Base-by-base conservation (phyloP, 352 stramenopile genomes). In the Phytopythium vexans region DNA sequence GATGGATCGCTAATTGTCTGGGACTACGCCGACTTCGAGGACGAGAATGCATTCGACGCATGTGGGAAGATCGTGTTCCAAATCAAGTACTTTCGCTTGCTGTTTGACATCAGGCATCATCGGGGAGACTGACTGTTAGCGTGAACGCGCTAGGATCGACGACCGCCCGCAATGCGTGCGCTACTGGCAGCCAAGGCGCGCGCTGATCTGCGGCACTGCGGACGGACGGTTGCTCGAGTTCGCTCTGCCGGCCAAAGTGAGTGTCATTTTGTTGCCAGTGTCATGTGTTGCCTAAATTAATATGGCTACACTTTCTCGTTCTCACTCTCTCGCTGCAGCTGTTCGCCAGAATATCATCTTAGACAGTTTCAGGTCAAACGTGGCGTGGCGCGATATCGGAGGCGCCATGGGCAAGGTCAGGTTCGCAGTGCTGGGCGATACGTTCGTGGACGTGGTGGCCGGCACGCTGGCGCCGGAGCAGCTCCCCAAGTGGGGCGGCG, bases 401-500 rank as follows among this genome's bases (percentile, higher is more conserved):
- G 21, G 16, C 1, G 12, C 10, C 9, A 52, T 52, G 46, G 7
- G 27, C 0, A 63, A 58, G 62, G 74, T 71, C 45, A 76, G 56
- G 59, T 74, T 82, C 41, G 66, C 83, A 54, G 68, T 92, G 54
- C 38, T 90, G 36, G 70, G 80, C 21, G 69, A 94, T 59, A 62
- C 70, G 64, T 86, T 89, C 52, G 68, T 95, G 68, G 82, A 94
- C 48, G 80, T 94, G 41, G 74, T 93, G 36, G 81, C 78, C 6
- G 78, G 81, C n/a, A 84, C 80, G 35, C 58, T 89, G 40, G 64
- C 66, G 31, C 76, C 67, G 0, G 69, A 82, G 8, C 74, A 86
- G 66, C 59, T 94, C 41, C 85, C 85, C 40, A 81, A 77, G 41
- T 94, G 82, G 85, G 85, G 85, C 21, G 70, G 78, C 9, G 85